phyloP scores from a whole-genome alignment of 805 yeast genomes.

The Kluyveromyces starmeri region DNA sequence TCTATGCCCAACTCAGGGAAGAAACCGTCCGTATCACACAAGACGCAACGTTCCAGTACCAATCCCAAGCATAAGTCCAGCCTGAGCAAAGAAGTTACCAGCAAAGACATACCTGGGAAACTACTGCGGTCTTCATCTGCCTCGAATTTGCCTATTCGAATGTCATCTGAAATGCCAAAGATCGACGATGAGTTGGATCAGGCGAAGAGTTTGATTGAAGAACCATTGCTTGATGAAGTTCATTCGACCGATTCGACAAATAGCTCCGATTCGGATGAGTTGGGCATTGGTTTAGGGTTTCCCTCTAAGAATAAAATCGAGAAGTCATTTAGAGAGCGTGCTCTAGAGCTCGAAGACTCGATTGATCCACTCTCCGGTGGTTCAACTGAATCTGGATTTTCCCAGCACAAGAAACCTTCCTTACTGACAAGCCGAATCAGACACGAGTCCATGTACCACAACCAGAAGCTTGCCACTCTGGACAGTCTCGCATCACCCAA shows the following conservation, averaged over 20 bases:
- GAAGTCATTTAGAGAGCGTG: conserved; percentile 17
- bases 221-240: neutral
- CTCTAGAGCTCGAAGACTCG: conserved; percentile 19
- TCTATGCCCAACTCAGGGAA: neutral
- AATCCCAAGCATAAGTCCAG: conserved; percentile 15
- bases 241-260: neutral
- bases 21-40: conserved; percentile 2
- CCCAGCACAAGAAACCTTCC: conserved; percentile 1
- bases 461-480: conserved; percentile 35
- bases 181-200: conserved; percentile 4
- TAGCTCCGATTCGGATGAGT: conserved; percentile 20
- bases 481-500: conserved; percentile 50
- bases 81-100: conserved; percentile 17
- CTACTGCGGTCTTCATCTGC: neutral
- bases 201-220: neutral
- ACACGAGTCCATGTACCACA: conserved; percentile 8
- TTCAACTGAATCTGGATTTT: conserved; percentile 4
- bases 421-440: conserved; percentile 4
- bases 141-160: neutral
- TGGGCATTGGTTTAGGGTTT: conserved; percentile 22
- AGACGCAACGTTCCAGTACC: conserved; percentile 1
- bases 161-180: neutral
- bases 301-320: conserved; percentile 22
- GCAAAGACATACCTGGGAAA: neutral
- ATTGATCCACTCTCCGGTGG: conserved; percentile 24